Base-by-base conservation (phyloP, 495 filamentous ascomycete genomes). In the Xylaria cubensis region DNA sequence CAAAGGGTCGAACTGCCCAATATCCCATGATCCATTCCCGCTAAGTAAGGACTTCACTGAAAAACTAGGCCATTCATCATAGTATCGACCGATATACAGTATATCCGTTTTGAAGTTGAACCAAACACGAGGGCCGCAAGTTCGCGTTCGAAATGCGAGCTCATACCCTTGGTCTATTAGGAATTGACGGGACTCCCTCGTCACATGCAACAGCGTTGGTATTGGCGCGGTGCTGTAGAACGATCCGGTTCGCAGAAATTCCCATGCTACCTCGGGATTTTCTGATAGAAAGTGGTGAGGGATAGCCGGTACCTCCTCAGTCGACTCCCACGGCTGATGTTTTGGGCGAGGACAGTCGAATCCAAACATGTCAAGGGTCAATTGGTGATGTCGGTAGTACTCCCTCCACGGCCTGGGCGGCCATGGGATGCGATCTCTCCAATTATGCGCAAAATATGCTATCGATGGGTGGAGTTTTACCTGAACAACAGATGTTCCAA, bases 91-190 rank as follows among this genome's bases (percentile, higher is more conserved):
- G 42, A 69, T 34, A 26, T 59, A 69, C 41, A 75, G 44, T 50
- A 74, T 44, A 42, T 74, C 72, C 4, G 29, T 50, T 46, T 51
- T 48, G 63, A 74, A 74, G 39, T 70, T 65, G 44, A 74, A 74
- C 72, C 72, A 74, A 21, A 48, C 67, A 5, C 13, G 61, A n/a
- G 72, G 72, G 8, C 48, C 69, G 32, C 48, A 62, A 42, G 51
- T 56, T 21, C 70, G 70, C 12, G 73, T 74, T 10, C 51, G 36
- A 24, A 74, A 72, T 13, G 73, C 73, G 15, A 72, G 64, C 56
- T 74, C 62, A 55, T 74, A 74, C 17, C 69, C 70, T 24, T 44
- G 21, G n/a, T 53, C 58, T 41, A 72, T 56, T 12, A 74, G 53
- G 42, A 68, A 64, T n/a, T 48, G 42, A n/a, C 73, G 70, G n/a